A percentile compares a stretch with the other conserved stretches of the same genome.
phyloP scores from a whole-genome alignment of 352 stramenopile species.

The Globisporangium mamillatum region DNA sequence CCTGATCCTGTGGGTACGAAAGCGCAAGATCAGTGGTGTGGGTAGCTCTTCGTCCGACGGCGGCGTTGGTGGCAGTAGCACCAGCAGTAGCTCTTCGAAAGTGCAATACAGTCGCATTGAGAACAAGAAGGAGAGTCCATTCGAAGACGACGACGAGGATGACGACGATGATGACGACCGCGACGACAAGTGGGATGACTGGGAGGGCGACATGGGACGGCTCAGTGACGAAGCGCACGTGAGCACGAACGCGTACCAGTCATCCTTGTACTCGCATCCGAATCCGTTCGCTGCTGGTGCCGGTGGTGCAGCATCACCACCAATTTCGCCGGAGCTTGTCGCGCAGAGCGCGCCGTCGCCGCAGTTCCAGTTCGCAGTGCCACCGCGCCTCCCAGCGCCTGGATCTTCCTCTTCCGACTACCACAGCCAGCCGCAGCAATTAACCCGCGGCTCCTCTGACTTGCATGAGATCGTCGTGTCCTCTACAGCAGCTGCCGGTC shows the following conservation, averaged over 20 bases:
- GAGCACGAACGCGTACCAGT: conserved; percentile 20
- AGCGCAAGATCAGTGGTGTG: conserved; percentile 28
- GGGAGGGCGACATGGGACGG: conserved; percentile 37
- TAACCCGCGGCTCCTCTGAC: not conserved
- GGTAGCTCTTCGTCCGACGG: conserved; percentile 13
- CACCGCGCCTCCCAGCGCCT: conserved; percentile 21
- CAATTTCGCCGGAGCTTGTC: conserved; percentile 14
- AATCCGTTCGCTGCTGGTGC: conserved; percentile 37
- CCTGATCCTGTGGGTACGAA: conserved; percentile 49
- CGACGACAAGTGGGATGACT: conserved; percentile 68
- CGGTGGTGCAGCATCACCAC: conserved; percentile 11
- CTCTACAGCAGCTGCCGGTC: not conserved
- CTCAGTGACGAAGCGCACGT: conserved; percentile 15
- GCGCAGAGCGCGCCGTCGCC: conserved; percentile 8
- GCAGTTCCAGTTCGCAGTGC: conserved; percentile 27
- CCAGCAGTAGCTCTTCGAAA: conserved; percentile 29
- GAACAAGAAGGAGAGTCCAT: conserved; percentile 42
- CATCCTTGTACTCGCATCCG: conserved; percentile 35
- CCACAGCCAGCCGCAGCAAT: conserved; percentile 2
- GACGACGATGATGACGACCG: conserved; percentile 45
- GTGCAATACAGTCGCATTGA: conserved; percentile 72
- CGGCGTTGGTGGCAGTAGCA: not conserved
- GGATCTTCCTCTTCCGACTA: not conserved
- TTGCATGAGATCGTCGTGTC: conserved; percentile 31
- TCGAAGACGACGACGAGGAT: conserved; percentile 43